phyloP scores from a whole-genome alignment of 805 yeast genomes.

The Teunomyces gatunensis region DNA sequence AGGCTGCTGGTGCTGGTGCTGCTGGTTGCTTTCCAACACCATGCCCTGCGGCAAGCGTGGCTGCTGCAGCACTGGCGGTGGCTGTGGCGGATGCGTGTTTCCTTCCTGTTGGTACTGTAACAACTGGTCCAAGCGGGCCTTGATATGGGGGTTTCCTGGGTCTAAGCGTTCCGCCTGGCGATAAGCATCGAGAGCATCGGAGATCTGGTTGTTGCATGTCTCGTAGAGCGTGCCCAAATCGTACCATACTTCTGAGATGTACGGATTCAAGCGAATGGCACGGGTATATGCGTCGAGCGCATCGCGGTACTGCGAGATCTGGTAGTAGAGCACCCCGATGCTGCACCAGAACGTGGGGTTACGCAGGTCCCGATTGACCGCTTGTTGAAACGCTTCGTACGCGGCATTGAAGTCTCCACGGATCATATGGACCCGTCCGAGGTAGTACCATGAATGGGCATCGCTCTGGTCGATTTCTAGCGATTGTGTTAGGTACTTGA shows the following conservation, averaged over 20 bases:
- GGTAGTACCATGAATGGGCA: constrained; percentile 96
- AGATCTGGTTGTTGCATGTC: constrained; percentile 92
- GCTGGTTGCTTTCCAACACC: constrained; percentile 50
- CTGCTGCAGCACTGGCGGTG: constrained; percentile 66
- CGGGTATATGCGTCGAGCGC: constrained; percentile 97
- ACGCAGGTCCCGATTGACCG: constrained; percentile 93
- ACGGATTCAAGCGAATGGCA: constrained; percentile 93
- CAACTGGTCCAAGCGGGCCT: constrained; percentile 85
- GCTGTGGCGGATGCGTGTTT: constrained; percentile 59
- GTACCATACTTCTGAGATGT: constrained; percentile 97
- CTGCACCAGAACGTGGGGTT: constrained; percentile 98
- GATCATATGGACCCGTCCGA: constrained; percentile 97
- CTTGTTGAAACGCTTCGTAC: constrained; percentile 97
- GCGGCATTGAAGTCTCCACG: constrained; percentile 94
- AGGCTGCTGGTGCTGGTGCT: constrained; percentile 19
- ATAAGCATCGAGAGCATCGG: constrained; percentile 95
- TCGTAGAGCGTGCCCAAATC: constrained; percentile 96
- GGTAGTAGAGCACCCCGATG: constrained; percentile 93
- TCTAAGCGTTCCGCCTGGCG: constrained; percentile 94
- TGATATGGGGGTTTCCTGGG: constrained; percentile 91
- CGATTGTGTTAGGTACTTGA: constrained; percentile 79
- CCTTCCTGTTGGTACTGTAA: constrained; percentile 70
- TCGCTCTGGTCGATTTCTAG: constrained; percentile 86
- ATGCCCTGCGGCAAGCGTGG: constrained; percentile 61
- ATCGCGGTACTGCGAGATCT: constrained; percentile 92